phyloP scores from a whole-genome alignment of 352 stramenopile species.

The Halophytophthora polymorphica region DNA sequence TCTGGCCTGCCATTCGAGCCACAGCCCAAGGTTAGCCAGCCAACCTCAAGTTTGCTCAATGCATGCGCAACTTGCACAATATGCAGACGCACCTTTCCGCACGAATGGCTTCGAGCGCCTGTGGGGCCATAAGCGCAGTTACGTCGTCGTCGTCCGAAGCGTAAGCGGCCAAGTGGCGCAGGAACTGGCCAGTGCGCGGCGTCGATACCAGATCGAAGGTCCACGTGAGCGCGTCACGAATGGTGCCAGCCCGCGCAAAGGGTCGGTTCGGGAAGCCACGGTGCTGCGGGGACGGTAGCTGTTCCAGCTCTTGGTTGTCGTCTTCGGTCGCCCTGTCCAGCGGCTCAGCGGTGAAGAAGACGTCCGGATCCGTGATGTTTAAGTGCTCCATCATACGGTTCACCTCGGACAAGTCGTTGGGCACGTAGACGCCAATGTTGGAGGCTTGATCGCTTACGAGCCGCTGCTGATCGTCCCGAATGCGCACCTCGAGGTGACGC shows the following conservation, averaged over 20 bases:
- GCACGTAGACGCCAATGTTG: slow-evolving; percentile 80
- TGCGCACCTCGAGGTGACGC: slow-evolving; percentile 61
- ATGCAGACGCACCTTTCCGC: slow-evolving; percentile 27
- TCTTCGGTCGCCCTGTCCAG: slow-evolving; percentile 6
- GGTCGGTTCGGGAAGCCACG: slow-evolving; percentile 27
- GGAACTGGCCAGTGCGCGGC: slow-evolving; percentile 44
- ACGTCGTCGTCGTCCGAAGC: slow-evolving; percentile 54
- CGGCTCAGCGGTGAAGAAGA: slow-evolving; percentile 41
- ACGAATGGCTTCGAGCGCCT: slow-evolving; percentile 44
- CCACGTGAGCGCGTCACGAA: slow-evolving; percentile 74
- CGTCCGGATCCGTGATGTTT: slow-evolving; percentile 40
- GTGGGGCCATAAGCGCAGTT: slow-evolving; percentile 37
- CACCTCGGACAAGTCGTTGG: slow-evolving; percentile 49
- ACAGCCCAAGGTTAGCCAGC: too few relatives aligned
- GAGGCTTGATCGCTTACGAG: slow-evolving; percentile 56
- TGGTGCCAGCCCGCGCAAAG: slow-evolving; percentile 52
- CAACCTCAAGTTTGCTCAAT: too few relatives aligned
- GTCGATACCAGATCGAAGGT: slow-evolving; percentile 71
- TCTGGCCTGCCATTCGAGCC: slow-evolving; percentile 14
- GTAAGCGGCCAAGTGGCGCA: slow-evolving; percentile 59
- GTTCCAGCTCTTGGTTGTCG: slow-evolving; percentile 1
- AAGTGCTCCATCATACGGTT: slow-evolving; percentile 49
- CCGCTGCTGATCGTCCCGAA: slow-evolving; percentile 43
- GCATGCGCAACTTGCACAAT: too few relatives aligned
- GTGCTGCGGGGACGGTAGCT: slow-evolving; percentile 9